Percentiles rank a stretch among this genome's conserved stretches.
Conservation (phyloP, 1,284 basidiomycete species). For the Ceratorhiza oryzae-sativae region DNA sequence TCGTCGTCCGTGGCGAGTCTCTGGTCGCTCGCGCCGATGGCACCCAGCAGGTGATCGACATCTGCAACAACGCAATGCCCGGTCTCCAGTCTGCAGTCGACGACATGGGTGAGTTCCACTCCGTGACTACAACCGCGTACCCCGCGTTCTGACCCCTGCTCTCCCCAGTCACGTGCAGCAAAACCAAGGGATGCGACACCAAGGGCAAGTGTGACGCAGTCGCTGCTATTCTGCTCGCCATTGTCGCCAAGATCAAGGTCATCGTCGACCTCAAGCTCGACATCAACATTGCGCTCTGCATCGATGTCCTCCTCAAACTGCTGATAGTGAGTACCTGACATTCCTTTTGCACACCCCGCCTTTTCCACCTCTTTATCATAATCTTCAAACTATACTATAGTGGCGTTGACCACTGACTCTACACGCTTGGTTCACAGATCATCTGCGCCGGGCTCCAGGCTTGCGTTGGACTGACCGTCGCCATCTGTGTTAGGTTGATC, state of each 20-base stretch:
- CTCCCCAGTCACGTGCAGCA: too few relatives aligned
- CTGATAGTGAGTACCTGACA: slow-evolving; percentile 3
- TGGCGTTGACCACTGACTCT: too few relatives aligned
- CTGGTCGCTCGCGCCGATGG: slow-evolving; percentile 11
- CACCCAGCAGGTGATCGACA: slow-evolving; percentile 15
- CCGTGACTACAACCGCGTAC: too few relatives aligned
- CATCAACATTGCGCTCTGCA: too few relatives aligned
- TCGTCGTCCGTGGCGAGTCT: background rate
- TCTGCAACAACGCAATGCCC: background rate
- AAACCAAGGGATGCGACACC: too few relatives aligned
- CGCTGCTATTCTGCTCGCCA: background rate
- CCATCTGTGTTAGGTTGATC: background rate
- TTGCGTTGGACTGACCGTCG: background rate
- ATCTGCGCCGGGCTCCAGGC: background rate
- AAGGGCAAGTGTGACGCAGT: background rate
- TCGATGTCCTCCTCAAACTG: background rate
- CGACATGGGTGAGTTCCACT: background rate
- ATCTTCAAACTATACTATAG: too few relatives aligned
- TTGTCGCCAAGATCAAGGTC: background rate
- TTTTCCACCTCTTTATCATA: too few relatives aligned
- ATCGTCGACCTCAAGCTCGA: background rate
- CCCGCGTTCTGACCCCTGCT: background rate
- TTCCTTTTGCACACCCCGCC: too few relatives aligned
- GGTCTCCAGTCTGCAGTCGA: background rate
- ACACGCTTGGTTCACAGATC: background rate